Conservation (phyloP, 164 flowering plant species). For the Kingdonia uniflora region DNA sequence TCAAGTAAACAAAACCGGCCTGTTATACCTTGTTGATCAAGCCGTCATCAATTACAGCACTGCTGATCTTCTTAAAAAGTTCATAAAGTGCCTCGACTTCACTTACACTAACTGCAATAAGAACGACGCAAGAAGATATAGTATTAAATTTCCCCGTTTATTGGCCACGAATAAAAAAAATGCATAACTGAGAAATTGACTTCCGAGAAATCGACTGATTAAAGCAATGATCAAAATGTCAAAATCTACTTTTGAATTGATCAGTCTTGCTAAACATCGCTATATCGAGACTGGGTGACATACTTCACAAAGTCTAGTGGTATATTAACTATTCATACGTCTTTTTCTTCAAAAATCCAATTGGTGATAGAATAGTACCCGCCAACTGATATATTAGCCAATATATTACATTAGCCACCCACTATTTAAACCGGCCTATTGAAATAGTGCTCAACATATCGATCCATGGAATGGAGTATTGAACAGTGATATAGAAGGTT, state of each 20-base stretch:
- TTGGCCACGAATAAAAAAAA: neutral
- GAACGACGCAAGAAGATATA: neutral
- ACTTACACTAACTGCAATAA: conserved; percentile 52
- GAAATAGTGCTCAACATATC: too few species aligned
- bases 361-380: too few species aligned
- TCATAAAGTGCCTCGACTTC: conserved; percentile 63
- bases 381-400: too few species aligned
- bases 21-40: conserved; percentile 48
- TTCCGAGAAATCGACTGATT: conserved; percentile 67
- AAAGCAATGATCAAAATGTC: too few species aligned
- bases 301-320: too few species aligned
- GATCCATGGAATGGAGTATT: too few species aligned
- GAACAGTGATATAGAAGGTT: too few species aligned
- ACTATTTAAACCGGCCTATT: too few species aligned
- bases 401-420: too few species aligned
- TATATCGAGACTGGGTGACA: too few species aligned
- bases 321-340: too few species aligned
- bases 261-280: conserved; percentile 62
- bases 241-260: conserved; percentile 59
- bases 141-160: neutral
- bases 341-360: too few species aligned
- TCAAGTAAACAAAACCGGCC: neutral
- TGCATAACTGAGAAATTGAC: conserved; percentile 11
- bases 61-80: conserved; percentile 54
- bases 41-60: conserved; percentile 58